Conservation (phyloP, 2,329 filamentous ascomycete genomes). For the Stromatinia cepivora region DNA sequence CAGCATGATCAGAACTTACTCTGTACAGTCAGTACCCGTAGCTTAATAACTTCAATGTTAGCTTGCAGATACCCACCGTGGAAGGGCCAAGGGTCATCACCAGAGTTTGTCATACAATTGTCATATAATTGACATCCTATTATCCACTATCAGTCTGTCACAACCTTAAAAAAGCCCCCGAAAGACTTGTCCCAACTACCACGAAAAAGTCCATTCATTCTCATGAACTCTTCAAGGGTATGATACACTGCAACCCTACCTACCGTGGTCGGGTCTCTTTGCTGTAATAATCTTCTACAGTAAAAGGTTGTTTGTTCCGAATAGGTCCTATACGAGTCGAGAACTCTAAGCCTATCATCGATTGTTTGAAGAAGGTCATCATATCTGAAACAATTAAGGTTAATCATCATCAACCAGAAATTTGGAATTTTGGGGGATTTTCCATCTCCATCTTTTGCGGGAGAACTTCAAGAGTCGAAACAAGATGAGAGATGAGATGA, state of each 20-base stretch:
- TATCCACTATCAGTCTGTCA: constrained; percentile 10
- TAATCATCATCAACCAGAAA: constrained; percentile 1
- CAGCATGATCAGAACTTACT: background rate
- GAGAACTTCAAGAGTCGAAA: background rate
- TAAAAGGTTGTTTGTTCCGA: background rate
- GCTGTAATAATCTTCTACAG: background rate
- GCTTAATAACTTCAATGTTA: background rate
- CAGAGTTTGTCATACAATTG: background rate
- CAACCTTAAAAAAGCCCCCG: background rate
- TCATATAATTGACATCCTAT: too few relatives aligned
- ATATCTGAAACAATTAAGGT: background rate
- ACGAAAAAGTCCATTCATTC: background rate
- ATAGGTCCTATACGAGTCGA: constrained; percentile 9
- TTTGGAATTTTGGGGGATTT: background rate
- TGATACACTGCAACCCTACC: background rate
- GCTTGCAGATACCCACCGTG: background rate
- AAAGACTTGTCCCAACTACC: background rate
- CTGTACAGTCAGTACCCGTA: background rate
- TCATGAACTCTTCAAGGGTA: background rate
- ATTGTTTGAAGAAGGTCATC: background rate
- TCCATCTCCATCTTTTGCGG: background rate
- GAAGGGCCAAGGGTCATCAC: background rate
- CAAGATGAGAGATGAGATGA: constrained; percentile 6
- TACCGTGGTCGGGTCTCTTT: background rate
- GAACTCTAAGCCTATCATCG: background rate